These are phyloP conservation scores for Diaporthe ilicicola DNA, from an alignment of 2,329 filamentous ascomycete species.

Conservation along the genomic window DNA sequence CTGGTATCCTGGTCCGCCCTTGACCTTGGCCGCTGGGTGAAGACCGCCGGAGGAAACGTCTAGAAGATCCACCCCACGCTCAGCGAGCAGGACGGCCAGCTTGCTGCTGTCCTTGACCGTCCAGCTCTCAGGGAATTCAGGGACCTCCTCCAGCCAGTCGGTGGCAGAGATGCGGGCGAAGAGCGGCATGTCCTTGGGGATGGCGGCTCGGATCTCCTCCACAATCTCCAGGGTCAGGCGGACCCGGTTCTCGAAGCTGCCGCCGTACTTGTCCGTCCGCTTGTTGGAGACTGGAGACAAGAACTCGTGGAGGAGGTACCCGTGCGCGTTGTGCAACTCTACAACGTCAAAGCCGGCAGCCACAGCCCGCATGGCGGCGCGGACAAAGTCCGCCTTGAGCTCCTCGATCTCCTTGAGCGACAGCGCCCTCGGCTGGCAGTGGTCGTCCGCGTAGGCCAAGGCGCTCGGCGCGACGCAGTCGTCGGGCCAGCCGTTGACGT, in stretches of 20 bases:
- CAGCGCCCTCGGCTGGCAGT: conserved; percentile 64
- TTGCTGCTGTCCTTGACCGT: conserved; percentile 68
- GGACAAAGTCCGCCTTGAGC: conserved; percentile 67
- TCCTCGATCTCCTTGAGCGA: conserved; percentile 70
- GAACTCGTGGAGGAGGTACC: conserved; percentile 78
- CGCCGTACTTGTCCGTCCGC: conserved; percentile 73
- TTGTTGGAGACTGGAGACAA: conserved; percentile 75
- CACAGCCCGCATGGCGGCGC: conserved; percentile 62
- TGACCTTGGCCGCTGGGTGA: conserved; percentile 66
- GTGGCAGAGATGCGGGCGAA: conserved; percentile 78
- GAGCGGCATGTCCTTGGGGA: conserved; percentile 74
- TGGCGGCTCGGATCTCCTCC: conserved; percentile 66
- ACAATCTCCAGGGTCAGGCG: conserved; percentile 74
- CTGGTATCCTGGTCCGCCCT: conserved; percentile 72
- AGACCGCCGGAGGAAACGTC: conserved; percentile 77
- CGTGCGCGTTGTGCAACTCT: conserved; percentile 81
- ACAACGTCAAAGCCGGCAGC: conserved; percentile 73
- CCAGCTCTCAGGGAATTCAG: conserved; percentile 64
- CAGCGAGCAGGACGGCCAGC: conserved; percentile 70
- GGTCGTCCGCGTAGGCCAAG: conserved; percentile 39
- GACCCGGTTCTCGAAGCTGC: conserved; percentile 75
- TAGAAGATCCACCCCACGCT: conserved; percentile 76
- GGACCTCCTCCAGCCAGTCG: conserved; percentile 75
- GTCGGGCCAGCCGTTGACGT: conserved; percentile 53
- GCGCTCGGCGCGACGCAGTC: conserved; percentile 45